Evolutionary conservation across 1,284 basidiomycete species (phyloP).

Genomic region (Sporisorium reilianum): DNA sequence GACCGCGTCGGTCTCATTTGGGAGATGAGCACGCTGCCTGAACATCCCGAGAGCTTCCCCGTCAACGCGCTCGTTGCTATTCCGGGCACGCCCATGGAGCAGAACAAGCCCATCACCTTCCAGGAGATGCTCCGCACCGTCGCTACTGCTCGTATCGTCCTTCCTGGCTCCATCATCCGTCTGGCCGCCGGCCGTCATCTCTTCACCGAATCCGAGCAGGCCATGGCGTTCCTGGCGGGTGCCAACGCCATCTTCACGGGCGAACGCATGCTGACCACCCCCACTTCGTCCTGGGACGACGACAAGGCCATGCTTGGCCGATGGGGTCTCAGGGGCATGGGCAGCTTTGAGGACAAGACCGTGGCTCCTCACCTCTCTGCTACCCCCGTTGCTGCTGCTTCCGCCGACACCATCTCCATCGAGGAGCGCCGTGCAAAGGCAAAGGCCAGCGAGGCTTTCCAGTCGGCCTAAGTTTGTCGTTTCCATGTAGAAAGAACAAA

Average conservation of each 20-base stretch:
- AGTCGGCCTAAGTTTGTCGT: conserved; percentile 18
- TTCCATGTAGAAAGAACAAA: background rate
- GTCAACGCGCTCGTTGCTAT: conserved; percentile 89
- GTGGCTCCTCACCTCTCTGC: conserved; percentile 43
- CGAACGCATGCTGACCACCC: conserved; percentile 95
- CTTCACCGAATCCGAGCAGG: conserved; percentile 90
- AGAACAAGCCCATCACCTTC: conserved; percentile 73
- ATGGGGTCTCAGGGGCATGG: conserved; percentile 93
- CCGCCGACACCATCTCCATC: conserved; percentile 18
- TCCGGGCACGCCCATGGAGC: conserved; percentile 74
- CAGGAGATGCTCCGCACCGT: conserved; percentile 92
- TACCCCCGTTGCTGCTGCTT: conserved; percentile 21
- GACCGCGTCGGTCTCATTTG: conserved; percentile 94
- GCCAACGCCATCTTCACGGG: conserved; percentile 99
- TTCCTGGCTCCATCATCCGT: conserved; percentile 91
- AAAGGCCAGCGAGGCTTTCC: conserved; percentile 41
- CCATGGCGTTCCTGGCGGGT: conserved; percentile 98
- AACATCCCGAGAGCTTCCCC: conserved; percentile 97
- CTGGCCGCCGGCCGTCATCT: conserved; percentile 93
- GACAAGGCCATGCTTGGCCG: conserved; percentile 93
- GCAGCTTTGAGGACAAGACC: conserved; percentile 74
- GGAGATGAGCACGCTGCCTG: conserved; percentile 89
- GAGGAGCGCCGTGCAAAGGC: conserved; percentile 48
- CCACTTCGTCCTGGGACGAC: conserved; percentile 75
- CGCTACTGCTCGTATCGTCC: conserved; percentile 90